Base-by-base conservation (phyloP, 257 asterid genomes). In the Anisodus acutangulus region DNA sequence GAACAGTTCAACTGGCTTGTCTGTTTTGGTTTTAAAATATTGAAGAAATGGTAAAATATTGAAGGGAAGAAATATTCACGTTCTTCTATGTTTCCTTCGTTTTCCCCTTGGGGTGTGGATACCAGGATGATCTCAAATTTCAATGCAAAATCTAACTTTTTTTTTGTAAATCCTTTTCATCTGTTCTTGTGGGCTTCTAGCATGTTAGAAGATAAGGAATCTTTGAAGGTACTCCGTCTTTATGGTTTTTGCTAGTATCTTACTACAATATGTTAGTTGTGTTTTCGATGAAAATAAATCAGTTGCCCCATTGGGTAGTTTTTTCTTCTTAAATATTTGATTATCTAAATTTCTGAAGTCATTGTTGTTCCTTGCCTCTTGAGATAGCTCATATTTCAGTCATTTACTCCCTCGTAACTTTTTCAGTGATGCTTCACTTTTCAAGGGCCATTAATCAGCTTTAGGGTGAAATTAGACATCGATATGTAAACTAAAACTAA, bases 261-360 rank as follows among this genome's bases (percentile, higher is more conserved):
- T 8, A 5, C 74, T 67, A 8, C 72, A 31, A 26, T 35, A 7
- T 66, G n/a, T 35, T 2, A 66, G 5, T 67, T 7, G 9, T 67
- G 35, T 67, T 8, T 19, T 60, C 10, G 67, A 59, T 16, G 5
- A 17, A 6, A n/a, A 19, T 19, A n/a, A 19, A 60, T 3, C 31
- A 11, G 45, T 31, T 66, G 17, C 47, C 8, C 74, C 49, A 35
- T 37, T 67, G 74, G 8, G 19, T 37, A 67, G 74, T 67, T 67
- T 19, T 22, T 66, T 66, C 66, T 59, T 59, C 31, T 59, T 59
- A 16, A 59, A 59, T 59, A 66, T 66, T 66, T 66, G 74, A 66
- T 66, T 66, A 5, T 35, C 47, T 35, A 35, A 60, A 31, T 66
- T 11, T 37, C 49, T 67, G 8, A 13, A 35, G 17, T 35, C 49